Evolutionary conservation across 2,329 filamentous ascomycete species (phyloP), one percentile per base, ranked within the genome.

Genomic region (Talaromyces marneffei): DNA sequence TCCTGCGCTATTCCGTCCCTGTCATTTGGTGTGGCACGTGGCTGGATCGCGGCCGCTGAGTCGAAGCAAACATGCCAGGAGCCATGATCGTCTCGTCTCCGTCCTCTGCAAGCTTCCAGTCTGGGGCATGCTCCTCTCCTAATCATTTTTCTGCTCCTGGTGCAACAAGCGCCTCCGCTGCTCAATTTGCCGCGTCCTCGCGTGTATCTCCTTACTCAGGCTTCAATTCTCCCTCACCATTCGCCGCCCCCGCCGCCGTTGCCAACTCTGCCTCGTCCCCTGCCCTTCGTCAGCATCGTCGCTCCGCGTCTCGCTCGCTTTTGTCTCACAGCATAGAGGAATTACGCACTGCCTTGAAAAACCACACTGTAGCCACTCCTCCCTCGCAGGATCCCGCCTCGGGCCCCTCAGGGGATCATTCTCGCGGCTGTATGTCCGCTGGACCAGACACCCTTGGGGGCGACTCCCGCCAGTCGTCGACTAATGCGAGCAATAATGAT

Each of bases 31-130:
- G 56, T 35, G 44, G 57, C 57, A 59, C 57, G 57, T 59, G 57
- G 57, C 46, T 52, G 46, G 35, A 53, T 52, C 46, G 57, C 57
- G 57, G 44, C 46, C 18, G 57, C 48, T 59, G 33, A 53, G 12
- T 57, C 35, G 48, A 52, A 25, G 35, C 44, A 40, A 39, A 44
- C 46, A 62, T 62, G 60, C 60, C 58, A 44, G n/a, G n/a, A n/a
- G 35, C 62, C 59, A 76, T 77, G 73, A 71, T 77, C 68, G 70
- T 73, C 63, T 77, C 76, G 29, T 77, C 75, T 62, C 74, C 75
- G 27, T 71, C 72, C 25, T 72, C 74, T 63, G 69, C 72, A 62
- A 70, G 73, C 57, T 67, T 77, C 65, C 74, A 73, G 64, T 67
- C 66, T 60, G 66, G 69, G 62, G 69, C 57, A 27, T 68, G 65